phyloP scores from a whole-genome alignment of 192 early-diverging fungal genomes.

The Linnemannia exigua region DNA sequence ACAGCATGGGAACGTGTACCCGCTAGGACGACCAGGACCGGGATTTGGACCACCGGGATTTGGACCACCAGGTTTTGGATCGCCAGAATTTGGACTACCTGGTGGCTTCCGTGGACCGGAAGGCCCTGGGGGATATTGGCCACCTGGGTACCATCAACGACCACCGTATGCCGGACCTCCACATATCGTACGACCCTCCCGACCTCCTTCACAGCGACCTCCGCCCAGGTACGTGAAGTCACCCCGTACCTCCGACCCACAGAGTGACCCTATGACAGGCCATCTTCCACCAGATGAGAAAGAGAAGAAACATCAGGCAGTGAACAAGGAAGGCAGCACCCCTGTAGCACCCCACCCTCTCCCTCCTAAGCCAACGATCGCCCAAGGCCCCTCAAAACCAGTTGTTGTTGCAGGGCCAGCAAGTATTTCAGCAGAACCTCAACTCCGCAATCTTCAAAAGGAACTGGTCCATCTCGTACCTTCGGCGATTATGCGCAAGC shows the following conservation, averaged over 20 bases:
- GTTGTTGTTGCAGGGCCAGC: conserved; percentile 29
- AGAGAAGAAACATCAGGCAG: conserved; percentile 25
- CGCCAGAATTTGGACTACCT: conserved; percentile 21
- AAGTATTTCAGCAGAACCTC: conserved; percentile 53
- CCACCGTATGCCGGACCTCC: neutral
- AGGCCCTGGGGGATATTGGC: conserved; percentile 16
- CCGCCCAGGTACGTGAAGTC: conserved; percentile 36
- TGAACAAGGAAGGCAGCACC: conserved; percentile 1
- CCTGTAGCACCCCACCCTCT: conserved; percentile 23
- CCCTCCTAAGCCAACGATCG: conserved; percentile 35
- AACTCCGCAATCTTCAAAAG: conserved; percentile 53
- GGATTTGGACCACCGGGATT: conserved; percentile 20
- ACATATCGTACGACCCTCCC: conserved; percentile 6
- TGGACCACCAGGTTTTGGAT: conserved; percentile 18
- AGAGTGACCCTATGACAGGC: conserved; percentile 57
- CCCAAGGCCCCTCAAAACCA: conserved; percentile 15
- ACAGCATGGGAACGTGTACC: conserved; percentile 25
- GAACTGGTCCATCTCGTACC: conserved; percentile 48
- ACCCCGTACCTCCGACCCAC: conserved; percentile 35
- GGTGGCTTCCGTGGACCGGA: conserved; percentile 1
- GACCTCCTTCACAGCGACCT: conserved; percentile 31
- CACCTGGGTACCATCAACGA: conserved; percentile 19
- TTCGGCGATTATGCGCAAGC: conserved; percentile 51
- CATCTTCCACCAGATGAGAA: conserved; percentile 51
- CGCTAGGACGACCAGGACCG: conserved; percentile 23